These are phyloP conservation scores for Juglanconis oblonga DNA, from an alignment of 2,329 filamentous ascomycete species.

Conservation along the genomic window DNA sequence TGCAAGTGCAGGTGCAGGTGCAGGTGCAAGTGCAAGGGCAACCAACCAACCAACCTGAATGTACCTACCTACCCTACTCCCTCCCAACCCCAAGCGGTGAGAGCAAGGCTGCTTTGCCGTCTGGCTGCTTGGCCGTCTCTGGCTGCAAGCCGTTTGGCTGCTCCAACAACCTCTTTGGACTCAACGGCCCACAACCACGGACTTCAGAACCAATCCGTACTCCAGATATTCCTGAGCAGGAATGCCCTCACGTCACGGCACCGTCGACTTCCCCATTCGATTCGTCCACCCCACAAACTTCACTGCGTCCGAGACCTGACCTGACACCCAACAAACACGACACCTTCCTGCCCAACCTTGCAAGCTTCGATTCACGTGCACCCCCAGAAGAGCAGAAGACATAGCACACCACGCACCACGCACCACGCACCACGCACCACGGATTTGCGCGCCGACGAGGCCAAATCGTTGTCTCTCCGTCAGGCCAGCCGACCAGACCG, in stretches of 20 bases:
- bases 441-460: background rate
- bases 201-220: too few relatives aligned
- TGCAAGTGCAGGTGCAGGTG: too few relatives aligned
- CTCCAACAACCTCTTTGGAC: background rate
- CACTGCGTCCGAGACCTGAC: background rate
- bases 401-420: too few relatives aligned
- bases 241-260: background rate
- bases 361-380: background rate
- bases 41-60: too few relatives aligned
- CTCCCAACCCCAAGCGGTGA: slow-evolving; percentile 32
- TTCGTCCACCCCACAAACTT: background rate
- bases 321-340: too few relatives aligned
- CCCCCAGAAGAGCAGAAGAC: background rate
- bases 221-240: too few relatives aligned
- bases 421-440: background rate
- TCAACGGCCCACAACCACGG: slow-evolving; percentile 3
- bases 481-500: too few relatives aligned
- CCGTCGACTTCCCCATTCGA: background rate
- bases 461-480: background rate
- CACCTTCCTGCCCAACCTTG: background rate
- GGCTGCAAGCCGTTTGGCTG: slow-evolving; percentile 11
- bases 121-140: slow-evolving; percentile 30
- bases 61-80: background rate
- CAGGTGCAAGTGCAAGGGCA: too few relatives aligned
- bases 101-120: slow-evolving; percentile 32